These are phyloP conservation scores for Puccinia triticina DNA, from an alignment of 1,284 basidiomycete species.

Conservation along the genomic window DNA sequence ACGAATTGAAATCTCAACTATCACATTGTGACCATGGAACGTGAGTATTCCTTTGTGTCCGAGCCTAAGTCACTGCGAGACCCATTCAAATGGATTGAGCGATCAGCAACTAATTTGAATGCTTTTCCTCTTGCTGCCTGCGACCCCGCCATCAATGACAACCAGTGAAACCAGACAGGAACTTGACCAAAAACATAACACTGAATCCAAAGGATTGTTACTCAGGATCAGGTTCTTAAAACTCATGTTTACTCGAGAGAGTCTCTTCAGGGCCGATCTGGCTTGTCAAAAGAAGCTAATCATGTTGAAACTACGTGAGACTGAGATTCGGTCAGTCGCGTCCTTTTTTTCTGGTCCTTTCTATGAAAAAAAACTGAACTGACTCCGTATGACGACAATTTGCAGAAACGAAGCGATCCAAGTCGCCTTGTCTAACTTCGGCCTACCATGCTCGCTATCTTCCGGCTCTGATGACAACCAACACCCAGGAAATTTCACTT, in stretches of 20 bases:
- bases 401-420: slow-evolving; percentile 48
- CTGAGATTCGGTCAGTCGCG: slow-evolving; percentile 33
- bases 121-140: slow-evolving; percentile 22
- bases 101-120: slow-evolving; percentile 62
- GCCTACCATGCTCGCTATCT: slow-evolving; percentile 18
- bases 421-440: slow-evolving; percentile 43
- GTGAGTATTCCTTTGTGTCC: slow-evolving; percentile 1
- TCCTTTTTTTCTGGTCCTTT: neutral
- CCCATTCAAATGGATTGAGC: slow-evolving; percentile 60
- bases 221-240: slow-evolving; percentile 90
- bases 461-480: neutral
- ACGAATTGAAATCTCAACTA: slow-evolving; percentile 28
- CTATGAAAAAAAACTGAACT: neutral
- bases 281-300: slow-evolving; percentile 73
- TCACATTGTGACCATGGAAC: neutral
- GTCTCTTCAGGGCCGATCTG: slow-evolving; percentile 75
- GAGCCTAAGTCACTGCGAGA: too few relatives aligned
- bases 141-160: slow-evolving; percentile 15
- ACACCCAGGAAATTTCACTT: slow-evolving; percentile 36
- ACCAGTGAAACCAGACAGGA: slow-evolving; percentile 23
- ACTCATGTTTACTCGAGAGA: slow-evolving; percentile 84
- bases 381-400: neutral
- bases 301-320: slow-evolving; percentile 30
- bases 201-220: slow-evolving; percentile 82
- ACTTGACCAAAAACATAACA: slow-evolving; percentile 68